Evolutionary conservation across 768 basidiomycete species (phyloP).

Genomic region (Leccinellum rugosiceps): DNA sequence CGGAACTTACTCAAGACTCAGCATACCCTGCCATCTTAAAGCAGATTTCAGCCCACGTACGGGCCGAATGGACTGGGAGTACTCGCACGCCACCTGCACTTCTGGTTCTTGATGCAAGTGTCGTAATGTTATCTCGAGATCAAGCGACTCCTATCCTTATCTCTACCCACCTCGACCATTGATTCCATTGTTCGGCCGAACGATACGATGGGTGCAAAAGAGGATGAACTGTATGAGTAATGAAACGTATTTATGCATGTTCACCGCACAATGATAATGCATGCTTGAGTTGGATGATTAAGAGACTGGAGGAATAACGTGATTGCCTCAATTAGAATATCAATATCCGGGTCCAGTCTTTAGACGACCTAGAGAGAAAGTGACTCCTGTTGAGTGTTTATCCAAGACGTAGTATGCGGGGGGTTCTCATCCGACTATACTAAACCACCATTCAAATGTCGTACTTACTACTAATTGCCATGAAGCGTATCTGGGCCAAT

Average conservation of each 20-base stretch:
- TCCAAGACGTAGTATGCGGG: too few relatives aligned
- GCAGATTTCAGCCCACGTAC: background rate
- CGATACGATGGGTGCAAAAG: background rate
- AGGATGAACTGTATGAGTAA: constrained; percentile 7
- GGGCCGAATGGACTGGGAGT: background rate
- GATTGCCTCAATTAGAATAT: too few relatives aligned
- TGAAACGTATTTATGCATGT: constrained; percentile 8
- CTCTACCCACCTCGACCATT: background rate
- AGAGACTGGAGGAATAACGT: too few relatives aligned
- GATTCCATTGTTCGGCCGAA: background rate
- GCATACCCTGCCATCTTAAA: background rate
- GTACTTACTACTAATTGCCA: background rate
- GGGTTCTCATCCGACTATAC: too few relatives aligned
- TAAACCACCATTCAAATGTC: too few relatives aligned
- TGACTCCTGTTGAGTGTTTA: too few relatives aligned
- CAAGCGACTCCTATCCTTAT: background rate
- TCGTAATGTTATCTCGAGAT: background rate
- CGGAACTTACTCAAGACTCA: background rate
- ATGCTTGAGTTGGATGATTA: background rate
- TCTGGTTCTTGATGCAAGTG: background rate
- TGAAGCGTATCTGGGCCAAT: constrained; percentile 23
- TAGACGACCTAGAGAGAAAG: too few relatives aligned
- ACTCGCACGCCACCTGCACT: background rate
- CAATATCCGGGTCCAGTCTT: too few relatives aligned
- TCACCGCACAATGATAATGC: background rate